phyloP scores from a whole-genome alignment of 306 rosid genomes.

The Cotoneaster glaucophyllus region DNA sequence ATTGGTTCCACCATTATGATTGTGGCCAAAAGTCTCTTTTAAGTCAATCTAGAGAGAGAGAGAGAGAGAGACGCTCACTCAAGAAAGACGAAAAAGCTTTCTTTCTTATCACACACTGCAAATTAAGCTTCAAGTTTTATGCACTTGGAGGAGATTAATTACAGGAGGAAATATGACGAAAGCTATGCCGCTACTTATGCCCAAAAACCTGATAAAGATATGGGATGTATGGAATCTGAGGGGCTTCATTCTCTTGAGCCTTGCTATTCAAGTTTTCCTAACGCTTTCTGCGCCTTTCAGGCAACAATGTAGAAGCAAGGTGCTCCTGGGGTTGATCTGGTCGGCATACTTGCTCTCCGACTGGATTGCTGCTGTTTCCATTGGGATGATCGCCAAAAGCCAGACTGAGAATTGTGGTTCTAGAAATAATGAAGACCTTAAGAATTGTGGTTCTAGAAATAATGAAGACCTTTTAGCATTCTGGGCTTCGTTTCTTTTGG shows the following conservation, averaged over 20 bases:
- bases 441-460: not conserved
- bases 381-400: slow-evolving; percentile 19
- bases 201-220: not conserved
- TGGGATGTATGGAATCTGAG: slow-evolving; percentile 10
- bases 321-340: slow-evolving; percentile 10
- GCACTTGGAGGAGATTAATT: too few species aligned
- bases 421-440: not conserved
- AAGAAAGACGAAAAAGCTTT: too few species aligned
- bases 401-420: not conserved
- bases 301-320: slow-evolving; percentile 8
- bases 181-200: not conserved
- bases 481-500: slow-evolving; percentile 27
- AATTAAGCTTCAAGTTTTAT: too few species aligned
- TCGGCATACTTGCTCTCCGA: slow-evolving; percentile 16
- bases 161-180: not conserved
- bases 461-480: slow-evolving; percentile 7
- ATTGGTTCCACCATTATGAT: not conserved
- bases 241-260: slow-evolving; percentile 9
- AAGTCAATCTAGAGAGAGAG: too few species aligned
- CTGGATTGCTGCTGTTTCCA: slow-evolving; percentile 22
- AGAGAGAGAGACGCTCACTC: too few species aligned
- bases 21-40: not conserved
- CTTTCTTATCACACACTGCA: too few species aligned
- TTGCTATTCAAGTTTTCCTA: slow-evolving; percentile 5
- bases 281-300: not conserved